Percentiles rank a stretch among this genome's conserved stretches.
phyloP scores from a whole-genome alignment of 2,329 filamentous ascomycete genomes.

The Paecilomyces fulvus region DNA sequence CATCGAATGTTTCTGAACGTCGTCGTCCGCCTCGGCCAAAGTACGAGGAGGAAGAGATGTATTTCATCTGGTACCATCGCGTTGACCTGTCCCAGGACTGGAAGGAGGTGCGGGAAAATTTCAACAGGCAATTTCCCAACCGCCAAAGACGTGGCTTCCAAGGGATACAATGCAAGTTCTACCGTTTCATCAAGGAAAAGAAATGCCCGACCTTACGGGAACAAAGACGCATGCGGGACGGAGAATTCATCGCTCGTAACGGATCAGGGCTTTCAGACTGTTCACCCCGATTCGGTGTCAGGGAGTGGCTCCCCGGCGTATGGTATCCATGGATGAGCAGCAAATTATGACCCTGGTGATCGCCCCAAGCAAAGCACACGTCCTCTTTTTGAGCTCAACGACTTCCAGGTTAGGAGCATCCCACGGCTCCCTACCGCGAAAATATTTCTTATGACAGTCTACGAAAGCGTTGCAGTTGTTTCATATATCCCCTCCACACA shows the following conservation, averaged over 20 bases:
- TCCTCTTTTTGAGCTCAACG: neutral
- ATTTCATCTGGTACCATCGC: conserved; percentile 44
- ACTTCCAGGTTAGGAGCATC: neutral
- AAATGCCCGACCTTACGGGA: conserved; percentile 37
- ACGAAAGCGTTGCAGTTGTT: conserved; percentile 4
- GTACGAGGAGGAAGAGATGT: conserved; percentile 40
- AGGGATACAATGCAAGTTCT: conserved; percentile 44
- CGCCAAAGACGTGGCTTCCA: conserved; percentile 33
- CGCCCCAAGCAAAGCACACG: conserved; percentile 1
- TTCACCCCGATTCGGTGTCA: conserved; percentile 31
- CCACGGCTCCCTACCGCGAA: neutral
- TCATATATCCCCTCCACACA: conserved; percentile 9
- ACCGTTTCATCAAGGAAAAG: conserved; percentile 40
- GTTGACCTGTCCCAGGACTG: conserved; percentile 39
- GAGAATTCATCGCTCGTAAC: conserved; percentile 27
- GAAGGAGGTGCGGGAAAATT: conserved; percentile 37
- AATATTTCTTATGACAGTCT: conserved; percentile 5
- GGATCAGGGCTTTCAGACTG: conserved; percentile 16
- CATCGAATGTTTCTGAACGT: conserved; percentile 26
- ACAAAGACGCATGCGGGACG: conserved; percentile 32
- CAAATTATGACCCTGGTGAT: conserved; percentile 19
- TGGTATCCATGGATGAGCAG: conserved; percentile 38
- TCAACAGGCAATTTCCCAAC: conserved; percentile 35
- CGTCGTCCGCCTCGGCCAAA: conserved; percentile 37
- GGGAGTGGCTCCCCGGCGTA: conserved; percentile 27